Base-by-base conservation (phyloP, 352 stramenopile genomes). In the Blastocystis sp. region DNA sequence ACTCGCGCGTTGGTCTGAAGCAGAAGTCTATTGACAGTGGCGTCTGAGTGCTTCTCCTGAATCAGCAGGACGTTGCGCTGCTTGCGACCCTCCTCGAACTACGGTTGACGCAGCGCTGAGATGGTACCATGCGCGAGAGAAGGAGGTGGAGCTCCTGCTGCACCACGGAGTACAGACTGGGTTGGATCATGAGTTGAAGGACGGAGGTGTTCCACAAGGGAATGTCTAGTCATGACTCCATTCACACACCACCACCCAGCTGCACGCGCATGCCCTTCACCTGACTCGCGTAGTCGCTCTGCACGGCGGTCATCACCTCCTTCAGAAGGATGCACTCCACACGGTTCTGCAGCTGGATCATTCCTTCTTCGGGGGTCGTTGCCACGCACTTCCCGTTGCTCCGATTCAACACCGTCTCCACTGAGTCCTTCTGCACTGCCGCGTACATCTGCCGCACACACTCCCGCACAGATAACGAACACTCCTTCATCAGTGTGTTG, bases 21-120 rank as follows among this genome's bases (percentile, higher is more conserved):
- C n/a, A 85, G 13, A 2, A 67, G 19, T 10, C 60, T 29, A 24
- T 33, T 31, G 21, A 85, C 24, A 9, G 65, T 55, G 19, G 51
- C 33, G 4, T 55, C 45, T 9, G 50, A 67, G 29, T 85, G 51
- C 61, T 35, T 39, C 33, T 85, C 74, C 33, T 85, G 41, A 24
- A 85, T 85, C 13, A 62, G 45, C 12, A 85, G 10, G 10, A 85
- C 19, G 66, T 85, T 85, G 21, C 74, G 45, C 74, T 85, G 74
- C 29, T 85, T 85, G 24, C 74, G 19, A 2, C 74, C 74, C 51
- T 69, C 55, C 39, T 85, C 74, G 50, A 85, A 85, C 74, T 85
- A 85, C 2, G 0, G 3, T 2, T 85, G 21, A 67, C 4, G 37
- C 4, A 1, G 21, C 9, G n/a, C 31, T 26, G 24, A 12, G 35